A percentile compares a stretch with the other conserved stretches of the same genome.
Evolutionary conservation across 139 green algal species (phyloP).

Genomic region (Marvania coccoides): DNA sequence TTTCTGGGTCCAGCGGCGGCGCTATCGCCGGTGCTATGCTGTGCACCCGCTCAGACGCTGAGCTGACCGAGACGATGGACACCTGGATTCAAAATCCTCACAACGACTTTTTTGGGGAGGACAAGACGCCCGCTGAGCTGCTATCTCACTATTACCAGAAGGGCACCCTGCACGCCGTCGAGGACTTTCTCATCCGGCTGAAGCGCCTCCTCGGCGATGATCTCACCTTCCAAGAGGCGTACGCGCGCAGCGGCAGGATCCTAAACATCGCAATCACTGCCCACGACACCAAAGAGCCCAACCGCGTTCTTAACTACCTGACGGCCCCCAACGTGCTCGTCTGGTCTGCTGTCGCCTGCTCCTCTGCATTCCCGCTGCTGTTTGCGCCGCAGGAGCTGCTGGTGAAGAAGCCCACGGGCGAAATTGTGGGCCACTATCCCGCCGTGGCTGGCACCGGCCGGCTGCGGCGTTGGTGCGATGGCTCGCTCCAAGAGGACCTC

Average conservation of each 20-base stretch:
- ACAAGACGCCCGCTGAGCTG: slow-evolving; percentile 50
- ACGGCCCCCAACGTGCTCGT: slow-evolving; percentile 77
- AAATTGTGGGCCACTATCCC: background rate
- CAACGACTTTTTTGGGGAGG: slow-evolving; percentile 69
- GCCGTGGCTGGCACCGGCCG: background rate
- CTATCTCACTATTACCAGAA: slow-evolving; percentile 54
- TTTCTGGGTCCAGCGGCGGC: slow-evolving; percentile 85
- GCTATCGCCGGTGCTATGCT: slow-evolving; percentile 73
- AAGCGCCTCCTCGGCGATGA: slow-evolving; percentile 54
- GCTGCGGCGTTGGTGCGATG: slow-evolving; percentile 65
- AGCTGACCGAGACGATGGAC: slow-evolving; percentile 56
- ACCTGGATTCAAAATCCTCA: slow-evolving; percentile 51
- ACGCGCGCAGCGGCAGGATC: slow-evolving; percentile 72
- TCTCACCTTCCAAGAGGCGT: slow-evolving; percentile 78
- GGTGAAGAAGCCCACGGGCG: slow-evolving; percentile 12
- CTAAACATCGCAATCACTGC: slow-evolving; percentile 84
- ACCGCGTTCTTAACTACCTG: slow-evolving; percentile 85
- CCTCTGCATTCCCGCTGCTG: slow-evolving; percentile 77
- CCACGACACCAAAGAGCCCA: slow-evolving; percentile 87
- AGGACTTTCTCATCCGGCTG: slow-evolving; percentile 38
- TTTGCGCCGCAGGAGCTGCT: slow-evolving; percentile 74
- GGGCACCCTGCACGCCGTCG: slow-evolving; percentile 36
- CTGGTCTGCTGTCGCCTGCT: slow-evolving; percentile 81
- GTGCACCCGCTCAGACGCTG: slow-evolving; percentile 52
- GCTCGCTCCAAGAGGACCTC: slow-evolving; percentile 65